These are phyloP conservation scores for Aspergillus jensenii DNA, from an alignment of 2,329 filamentous ascomycete species.

Conservation along the genomic window DNA sequence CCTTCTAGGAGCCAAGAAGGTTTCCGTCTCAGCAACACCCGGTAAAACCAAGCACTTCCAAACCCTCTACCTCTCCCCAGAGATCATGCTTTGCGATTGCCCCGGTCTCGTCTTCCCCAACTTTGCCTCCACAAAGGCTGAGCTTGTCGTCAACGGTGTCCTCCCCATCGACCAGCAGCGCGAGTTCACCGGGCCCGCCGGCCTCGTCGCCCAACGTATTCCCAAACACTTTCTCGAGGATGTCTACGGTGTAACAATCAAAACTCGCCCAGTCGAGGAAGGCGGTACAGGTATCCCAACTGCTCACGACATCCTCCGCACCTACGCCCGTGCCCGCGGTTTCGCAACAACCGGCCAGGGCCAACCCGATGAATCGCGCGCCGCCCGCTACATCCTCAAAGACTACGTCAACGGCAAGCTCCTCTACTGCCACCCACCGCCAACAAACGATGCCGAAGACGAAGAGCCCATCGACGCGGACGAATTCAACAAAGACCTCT, in stretches of 20 bases:
- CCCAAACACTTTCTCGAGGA: conserved; percentile 88
- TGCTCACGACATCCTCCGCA: conserved; percentile 76
- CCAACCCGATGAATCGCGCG: conserved; percentile 89
- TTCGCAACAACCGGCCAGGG: conserved; percentile 88
- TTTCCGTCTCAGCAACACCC: conserved; percentile 93
- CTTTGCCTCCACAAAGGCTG: conserved; percentile 93
- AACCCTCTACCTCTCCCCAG: conserved; percentile 88
- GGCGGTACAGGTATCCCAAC: conserved; percentile 87
- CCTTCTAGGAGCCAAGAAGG: conserved; percentile 96
- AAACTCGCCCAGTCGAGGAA: conserved; percentile 78
- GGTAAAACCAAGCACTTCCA: conserved; percentile 99
- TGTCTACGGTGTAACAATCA: conserved; percentile 88
- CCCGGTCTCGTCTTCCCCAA: conserved; percentile 98
- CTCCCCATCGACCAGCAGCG: conserved; percentile 94
- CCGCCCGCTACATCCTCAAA: conserved; percentile 85
- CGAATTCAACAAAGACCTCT: conserved; percentile 86
- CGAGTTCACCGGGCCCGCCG: conserved; percentile 84
- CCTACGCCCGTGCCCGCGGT: conserved; percentile 85
- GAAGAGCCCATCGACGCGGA: conserved; percentile 59
- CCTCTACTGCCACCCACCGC: conserved; percentile 86
- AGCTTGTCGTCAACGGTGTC: conserved; percentile 92
- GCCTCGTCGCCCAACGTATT: conserved; percentile 79
- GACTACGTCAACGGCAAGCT: conserved; percentile 98
- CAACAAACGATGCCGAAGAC: conserved; percentile 44
- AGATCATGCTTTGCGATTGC: conserved; percentile 93